phyloP scores from a whole-genome alignment of 1,284 basidiomycete species.

The Cryptococcus amylolentus region DNA sequence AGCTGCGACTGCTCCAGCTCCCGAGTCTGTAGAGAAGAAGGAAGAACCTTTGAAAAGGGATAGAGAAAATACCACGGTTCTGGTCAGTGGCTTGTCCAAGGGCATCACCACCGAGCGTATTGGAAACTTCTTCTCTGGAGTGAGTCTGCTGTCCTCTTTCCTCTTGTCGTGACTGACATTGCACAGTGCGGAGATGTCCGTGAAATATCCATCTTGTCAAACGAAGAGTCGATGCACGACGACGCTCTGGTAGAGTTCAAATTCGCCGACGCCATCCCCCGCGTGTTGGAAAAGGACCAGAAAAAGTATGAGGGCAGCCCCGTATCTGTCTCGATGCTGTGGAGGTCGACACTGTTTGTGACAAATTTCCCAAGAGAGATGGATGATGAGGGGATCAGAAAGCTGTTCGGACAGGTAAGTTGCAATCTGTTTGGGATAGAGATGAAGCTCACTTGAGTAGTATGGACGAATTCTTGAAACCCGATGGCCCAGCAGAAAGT shows the following conservation, averaged over 20 bases:
- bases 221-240: conserved; percentile 20
- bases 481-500: conserved; percentile 97
- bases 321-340: conserved; percentile 79
- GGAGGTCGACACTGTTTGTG: conserved; percentile 91
- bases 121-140: conserved; percentile 75
- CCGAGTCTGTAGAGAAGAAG: conserved; percentile 14
- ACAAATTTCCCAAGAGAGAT: conserved; percentile 88
- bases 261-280: conserved; percentile 63
- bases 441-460: conserved; percentile 48
- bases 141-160: conserved; percentile 51
- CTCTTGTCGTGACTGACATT: background rate
- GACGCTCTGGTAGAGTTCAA: conserved; percentile 50
- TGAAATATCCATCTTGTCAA: conserved; percentile 58
- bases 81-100: conserved; percentile 69
- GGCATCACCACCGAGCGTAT: conserved; percentile 64
- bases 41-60: conserved; percentile 53
- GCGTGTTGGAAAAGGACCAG: conserved; percentile 88
- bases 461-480: conserved; percentile 89
- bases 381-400: conserved; percentile 74
- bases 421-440: background rate
- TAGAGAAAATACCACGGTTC: conserved; percentile 89
- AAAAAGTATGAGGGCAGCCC: conserved; percentile 72
- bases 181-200: conserved; percentile 76
- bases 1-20: background rate
- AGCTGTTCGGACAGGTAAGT: conserved; percentile 70